Evolutionary conservation across 192 early-diverging fungal species (phyloP), one percentile per base, ranked within the genome.

Genomic region (Podila minutissima): DNA sequence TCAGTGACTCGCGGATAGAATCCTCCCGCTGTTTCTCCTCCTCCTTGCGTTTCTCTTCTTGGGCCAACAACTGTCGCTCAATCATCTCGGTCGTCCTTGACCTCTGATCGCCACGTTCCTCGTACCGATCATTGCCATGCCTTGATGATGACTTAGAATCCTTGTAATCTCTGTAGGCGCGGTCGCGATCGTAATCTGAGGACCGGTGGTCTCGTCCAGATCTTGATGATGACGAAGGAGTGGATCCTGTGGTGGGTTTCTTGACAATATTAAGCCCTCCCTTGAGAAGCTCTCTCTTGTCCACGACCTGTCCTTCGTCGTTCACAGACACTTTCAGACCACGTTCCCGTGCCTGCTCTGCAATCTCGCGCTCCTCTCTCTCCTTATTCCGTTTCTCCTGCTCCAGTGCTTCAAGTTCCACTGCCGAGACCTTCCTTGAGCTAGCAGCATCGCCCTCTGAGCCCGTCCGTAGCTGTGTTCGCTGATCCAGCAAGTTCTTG

Each of bases 301-400:
- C 93, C 13, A 95, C 90, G 31, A 95, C 82, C 48, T 93, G 85
- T 12, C 91, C 86, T 17, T 89, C 88, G 38, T 93, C 94, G 73
- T 95, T 95, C 51, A 93, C 12, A 1, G 67, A 64, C 6, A 93
- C 86, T 6, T 86, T 68, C 66, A 83, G 69, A 3, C 86, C 86
- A 57, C 79, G 82, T 72, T 83, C 74, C 65, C 66, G 69, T 59
- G 88, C 84, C 48, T 82, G 72, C 50, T 82, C 74, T 4, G 71
- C 74, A 15, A 83, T 60, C 32, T 75, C 70, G 1, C 75, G 62
- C 41, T 86, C 85, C 22, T 74, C 69, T 38, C 67, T 51, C 6
- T 75, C 66, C 20, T 77, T 64, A 10, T 31, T 26, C 10, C 68
- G 64, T 49, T 59, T 22, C 38, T 74, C 57, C 50, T 62, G 38